Evolutionary conservation across 495 filamentous ascomycete species (phyloP), one percentile per base, ranked within the genome.

Genomic region (Ramalina peruviana): DNA sequence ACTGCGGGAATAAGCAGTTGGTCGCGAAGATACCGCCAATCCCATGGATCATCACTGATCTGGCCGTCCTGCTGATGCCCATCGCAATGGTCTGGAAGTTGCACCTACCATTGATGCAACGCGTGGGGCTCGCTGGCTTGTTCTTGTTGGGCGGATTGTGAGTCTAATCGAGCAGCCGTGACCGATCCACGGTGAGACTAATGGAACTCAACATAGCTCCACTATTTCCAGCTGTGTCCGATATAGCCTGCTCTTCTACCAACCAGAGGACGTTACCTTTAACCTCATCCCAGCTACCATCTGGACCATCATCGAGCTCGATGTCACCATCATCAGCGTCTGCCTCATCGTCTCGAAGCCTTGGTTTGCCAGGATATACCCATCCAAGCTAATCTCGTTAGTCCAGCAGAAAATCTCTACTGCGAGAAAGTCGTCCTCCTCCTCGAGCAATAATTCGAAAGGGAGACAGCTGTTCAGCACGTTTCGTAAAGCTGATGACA

Each of bases 241-340:
- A 2, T 63, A 66, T 26, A 41, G 52, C 42, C 63, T 23, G 0
- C 27, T 65, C 15, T 68, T 71, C 49, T 68, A 51, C 48, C 41
- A 42, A n/a, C 45, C 25, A 6, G 50, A 57, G 16, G 52, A 54
- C 33, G 43, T 41, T 1, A 58, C 55, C 10, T 58, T 49, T 57
- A 53, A 53, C 54, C 51, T 46, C 54, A 59, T 48, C 49, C 40
- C 53, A 12, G 55, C 60, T 13, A 53, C 59, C 36, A 57, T 67
- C 30, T 72, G 67, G 67, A 68, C 67, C 27, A 62, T 65, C 5
- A 61, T 70, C n/a, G 70, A 73, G 51, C 58, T 65, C 4, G 58
- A 68, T 21, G 59, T 67, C 30, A 68, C 66, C 16, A 61, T 73
- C 43, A 67, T 73, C 40, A 63, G 65, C 49, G 65, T 65, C 4